Conservation (phyloP, 192 early-diverging fungal species). For the Oehlia diaphana region DNA sequence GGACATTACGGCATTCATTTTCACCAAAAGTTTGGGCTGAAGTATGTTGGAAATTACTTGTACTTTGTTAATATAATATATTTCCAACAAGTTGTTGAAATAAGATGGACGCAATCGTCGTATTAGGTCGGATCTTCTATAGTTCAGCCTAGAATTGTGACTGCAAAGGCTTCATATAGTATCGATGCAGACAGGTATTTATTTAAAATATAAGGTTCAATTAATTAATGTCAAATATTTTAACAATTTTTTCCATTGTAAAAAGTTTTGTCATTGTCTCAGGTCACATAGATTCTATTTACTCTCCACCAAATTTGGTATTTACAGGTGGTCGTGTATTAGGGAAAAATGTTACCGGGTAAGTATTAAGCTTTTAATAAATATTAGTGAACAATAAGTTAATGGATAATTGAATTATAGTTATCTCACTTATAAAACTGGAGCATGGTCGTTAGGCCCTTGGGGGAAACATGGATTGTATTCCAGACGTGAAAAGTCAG, state of each 20-base stretch:
- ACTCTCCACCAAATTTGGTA: slow-evolving; percentile 65
- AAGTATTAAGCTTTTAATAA: not conserved
- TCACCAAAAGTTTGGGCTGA: slow-evolving; percentile 72
- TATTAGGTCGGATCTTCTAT: slow-evolving; percentile 58
- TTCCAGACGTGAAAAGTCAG: slow-evolving; percentile 45
- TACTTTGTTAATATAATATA: not conserved
- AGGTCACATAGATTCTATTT: slow-evolving; percentile 51
- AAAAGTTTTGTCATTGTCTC: slow-evolving; percentile 68
- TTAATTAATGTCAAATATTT: not conserved
- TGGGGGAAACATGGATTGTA: slow-evolving; percentile 57
- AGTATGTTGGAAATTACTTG: slow-evolving; percentile 39
- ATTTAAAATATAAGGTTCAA: not conserved
- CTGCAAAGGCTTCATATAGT: slow-evolving; percentile 59
- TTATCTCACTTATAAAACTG: slow-evolving; percentile 75
- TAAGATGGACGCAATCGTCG: slow-evolving; percentile 36
- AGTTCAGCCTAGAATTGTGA: slow-evolving; percentile 54
- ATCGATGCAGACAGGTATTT: slow-evolving; percentile 48
- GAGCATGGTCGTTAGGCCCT: slow-evolving; percentile 64
- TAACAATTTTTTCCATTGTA: not conserved
- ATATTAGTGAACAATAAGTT: not conserved
- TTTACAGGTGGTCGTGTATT: slow-evolving; percentile 66
- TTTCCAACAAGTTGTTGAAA: slow-evolving; percentile 16
- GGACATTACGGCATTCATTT: slow-evolving; percentile 75
- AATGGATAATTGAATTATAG: slow-evolving; percentile 46
- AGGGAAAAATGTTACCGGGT: slow-evolving; percentile 40